Conservation (phyloP, 2,329 filamentous ascomycete genomes). For the Ceratocystis lukuohia region DNA sequence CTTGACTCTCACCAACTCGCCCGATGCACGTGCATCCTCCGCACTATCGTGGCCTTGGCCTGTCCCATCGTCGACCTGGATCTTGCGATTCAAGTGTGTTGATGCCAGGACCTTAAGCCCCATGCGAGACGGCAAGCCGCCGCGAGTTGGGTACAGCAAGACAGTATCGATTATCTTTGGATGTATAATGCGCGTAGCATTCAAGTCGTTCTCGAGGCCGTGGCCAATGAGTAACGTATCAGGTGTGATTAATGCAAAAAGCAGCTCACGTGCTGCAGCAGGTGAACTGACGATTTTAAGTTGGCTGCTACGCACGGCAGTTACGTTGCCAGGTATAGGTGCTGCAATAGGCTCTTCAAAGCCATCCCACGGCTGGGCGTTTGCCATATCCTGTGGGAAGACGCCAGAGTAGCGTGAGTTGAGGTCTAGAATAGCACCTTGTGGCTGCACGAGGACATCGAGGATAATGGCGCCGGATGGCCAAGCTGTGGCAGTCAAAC, state of each 20-base stretch:
- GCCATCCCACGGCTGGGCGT: conserved; percentile 45
- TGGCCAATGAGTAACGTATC: conserved; percentile 80
- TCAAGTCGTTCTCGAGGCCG: conserved; percentile 90
- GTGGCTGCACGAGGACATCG: conserved; percentile 71
- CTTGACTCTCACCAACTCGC: conserved; percentile 65
- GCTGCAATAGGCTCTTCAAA: conserved; percentile 24
- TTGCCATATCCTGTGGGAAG: conserved; percentile 58
- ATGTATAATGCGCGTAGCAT: conserved; percentile 71
- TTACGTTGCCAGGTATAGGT: conserved; percentile 22
- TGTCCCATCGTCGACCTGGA: conserved; percentile 52
- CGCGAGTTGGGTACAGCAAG: conserved; percentile 65
- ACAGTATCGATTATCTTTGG: conserved; percentile 75
- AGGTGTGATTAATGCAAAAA: conserved; percentile 63
- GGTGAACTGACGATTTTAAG: conserved; percentile 68
- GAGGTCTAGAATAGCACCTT: conserved; percentile 74
- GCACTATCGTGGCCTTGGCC: conserved; percentile 62
- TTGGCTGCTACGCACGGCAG: conserved; percentile 26
- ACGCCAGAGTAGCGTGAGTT: conserved; percentile 91
- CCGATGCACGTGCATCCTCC: conserved; percentile 81
- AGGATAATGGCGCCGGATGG: conserved; percentile 60
- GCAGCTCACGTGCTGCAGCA: conserved; percentile 55
- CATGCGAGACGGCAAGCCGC: conserved; percentile 62
- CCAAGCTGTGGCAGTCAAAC: conserved; percentile 81
- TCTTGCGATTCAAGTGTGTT: conserved; percentile 55
- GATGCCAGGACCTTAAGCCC: conserved; percentile 64